These are phyloP conservation scores for Daldinia grandis DNA, from an alignment of 495 filamentous ascomycete genomes.

Conservation along the genomic window DNA sequence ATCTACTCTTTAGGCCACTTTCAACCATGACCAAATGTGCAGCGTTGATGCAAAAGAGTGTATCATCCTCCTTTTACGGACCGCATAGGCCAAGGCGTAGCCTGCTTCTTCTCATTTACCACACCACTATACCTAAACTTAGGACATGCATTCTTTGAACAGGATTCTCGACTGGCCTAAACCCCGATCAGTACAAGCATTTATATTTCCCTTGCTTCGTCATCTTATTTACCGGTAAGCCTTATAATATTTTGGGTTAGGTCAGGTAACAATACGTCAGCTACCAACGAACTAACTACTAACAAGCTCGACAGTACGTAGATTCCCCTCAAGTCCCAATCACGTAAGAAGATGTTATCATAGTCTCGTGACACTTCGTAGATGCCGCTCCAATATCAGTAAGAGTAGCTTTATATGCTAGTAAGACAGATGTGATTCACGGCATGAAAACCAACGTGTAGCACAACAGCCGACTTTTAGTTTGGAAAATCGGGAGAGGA, in stretches of 20 bases:
- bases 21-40: not conserved
- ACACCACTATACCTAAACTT: not conserved
- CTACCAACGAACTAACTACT: not conserved
- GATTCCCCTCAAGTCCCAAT: not conserved
- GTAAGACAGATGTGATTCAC: not conserved
- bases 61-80: not conserved
- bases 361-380: slow-evolving; percentile 1
- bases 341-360: slow-evolving; percentile 11
- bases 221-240: not conserved
- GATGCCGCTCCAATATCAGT: not conserved
- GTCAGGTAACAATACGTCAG: slow-evolving; percentile 5
- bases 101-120: not conserved
- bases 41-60: not conserved
- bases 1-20: not conserved
- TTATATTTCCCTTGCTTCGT: not conserved
- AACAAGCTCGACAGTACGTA: not conserved
- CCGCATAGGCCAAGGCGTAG: not conserved
- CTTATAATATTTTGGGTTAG: not conserved
- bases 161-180: not conserved
- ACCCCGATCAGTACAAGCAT: not conserved
- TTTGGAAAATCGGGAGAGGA: not conserved
- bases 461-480: not conserved
- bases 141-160: not conserved
- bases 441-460: not conserved
- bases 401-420: not conserved